Conservation (phyloP, 805 yeast species). For the Starmerella apis region DNA sequence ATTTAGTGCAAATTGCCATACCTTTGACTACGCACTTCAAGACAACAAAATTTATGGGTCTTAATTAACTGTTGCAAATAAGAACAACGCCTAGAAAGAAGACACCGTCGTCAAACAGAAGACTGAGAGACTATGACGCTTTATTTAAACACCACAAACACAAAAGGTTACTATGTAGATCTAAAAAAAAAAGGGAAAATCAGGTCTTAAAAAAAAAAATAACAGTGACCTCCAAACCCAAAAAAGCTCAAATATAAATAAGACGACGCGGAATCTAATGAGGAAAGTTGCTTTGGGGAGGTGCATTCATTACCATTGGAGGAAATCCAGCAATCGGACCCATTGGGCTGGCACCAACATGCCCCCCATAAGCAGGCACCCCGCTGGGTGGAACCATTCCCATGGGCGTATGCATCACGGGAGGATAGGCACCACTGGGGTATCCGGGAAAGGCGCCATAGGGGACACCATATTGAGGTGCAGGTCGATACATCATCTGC, state of each 20-base stretch:
- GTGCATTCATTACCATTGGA: constrained; percentile 5
- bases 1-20: no score
- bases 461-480: constrained; percentile 1
- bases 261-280: not conserved
- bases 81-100: no score
- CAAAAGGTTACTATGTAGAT: not conserved
- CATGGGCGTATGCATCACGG: constrained; percentile 5
- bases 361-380: constrained; percentile 2
- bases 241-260: not conserved
- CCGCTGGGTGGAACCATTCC: constrained; percentile 1
- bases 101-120: no score
- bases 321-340: constrained; percentile 3
- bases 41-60: no score
- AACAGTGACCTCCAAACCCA: constrained; percentile 1
- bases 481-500: constrained; percentile 3
- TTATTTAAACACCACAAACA: no score
- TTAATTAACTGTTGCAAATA: no score
- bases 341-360: not conserved
- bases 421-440: constrained; percentile 5
- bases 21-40: no score
- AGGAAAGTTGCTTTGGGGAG: not conserved
- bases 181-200: constrained; percentile 2
- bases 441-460: constrained; percentile 5
- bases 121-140: no score
- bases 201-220: not conserved